Base-by-base conservation (phyloP, 2,329 filamentous ascomycete genomes). In the Phoma herbarum region DNA sequence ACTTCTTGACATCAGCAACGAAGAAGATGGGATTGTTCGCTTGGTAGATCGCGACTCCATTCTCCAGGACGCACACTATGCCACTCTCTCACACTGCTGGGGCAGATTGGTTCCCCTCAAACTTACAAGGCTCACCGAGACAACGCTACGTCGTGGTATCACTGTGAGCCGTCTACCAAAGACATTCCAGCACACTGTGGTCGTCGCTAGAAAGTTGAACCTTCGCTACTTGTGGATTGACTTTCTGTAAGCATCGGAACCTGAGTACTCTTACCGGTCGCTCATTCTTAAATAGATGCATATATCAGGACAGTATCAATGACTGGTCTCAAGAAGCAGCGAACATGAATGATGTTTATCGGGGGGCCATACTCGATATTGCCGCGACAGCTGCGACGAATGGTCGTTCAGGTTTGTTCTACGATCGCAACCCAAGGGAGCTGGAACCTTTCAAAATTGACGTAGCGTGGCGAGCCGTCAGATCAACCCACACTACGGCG, bases 51-150 rank as follows among this genome's bases (percentile, higher is more conserved):
- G 14, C 5, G 35, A 42, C 3, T 4, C 14, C n/a, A 6, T 50
- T 2, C 12, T 2, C 2, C 33, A 16, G 6, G 8, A 7, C 22
- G 12, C 47, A 14, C 6, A 14, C 4, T 49, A 49, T 10, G 3
- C 25, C 9, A 41, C 33, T 7, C 16, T 49, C 2, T 49, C 47
- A 2, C 47, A 49, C 20, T 49, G 47, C 47, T 49, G 47, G 47
- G 47, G 47, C 12, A 9, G n/a, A 2, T 20, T 7, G 7, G n/a
- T 20, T 4, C 31, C 45, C 10, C 16, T 37, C 5, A 48, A 48
- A 18, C 45, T 48, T 10, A 48, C 45, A 18, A 22, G 20, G 6
- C 16, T 20, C 1, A 48, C 45, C 8, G 20, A 20, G 11, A 16
- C 45, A n/a, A n/a, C 14, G 23, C 12, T 48, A 12, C 31, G 22